These are phyloP conservation scores for Polychaeton citri DNA, from an alignment of 2,329 filamentous ascomycete genomes.

Conservation along the genomic window DNA sequence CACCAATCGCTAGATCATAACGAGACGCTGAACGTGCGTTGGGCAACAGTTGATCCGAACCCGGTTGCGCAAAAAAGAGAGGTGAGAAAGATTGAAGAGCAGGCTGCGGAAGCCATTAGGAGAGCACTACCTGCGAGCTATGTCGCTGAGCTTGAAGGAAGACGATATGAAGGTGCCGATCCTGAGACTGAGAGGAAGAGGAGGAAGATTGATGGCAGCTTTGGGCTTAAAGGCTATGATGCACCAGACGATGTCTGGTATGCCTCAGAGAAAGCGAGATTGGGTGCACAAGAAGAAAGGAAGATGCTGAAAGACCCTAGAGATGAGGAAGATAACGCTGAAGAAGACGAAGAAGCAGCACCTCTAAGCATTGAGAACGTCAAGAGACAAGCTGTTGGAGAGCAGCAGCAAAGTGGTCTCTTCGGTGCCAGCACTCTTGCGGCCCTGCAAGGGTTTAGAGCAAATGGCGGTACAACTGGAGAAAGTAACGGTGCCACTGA, in stretches of 20 bases:
- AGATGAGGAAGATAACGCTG: conserved; percentile 31
- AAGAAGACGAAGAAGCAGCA: conserved; percentile 20
- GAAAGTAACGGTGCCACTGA: conserved; percentile 34
- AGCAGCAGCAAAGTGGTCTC: conserved; percentile 43
- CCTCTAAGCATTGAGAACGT: conserved; percentile 32
- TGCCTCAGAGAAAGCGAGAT: conserved; percentile 57
- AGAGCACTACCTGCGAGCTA: conserved; percentile 79
- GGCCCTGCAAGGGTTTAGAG: conserved; percentile 48
- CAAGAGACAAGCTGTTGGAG: conserved; percentile 25
- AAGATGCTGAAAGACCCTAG: conserved; percentile 40
- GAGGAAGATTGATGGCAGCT: conserved; percentile 77
- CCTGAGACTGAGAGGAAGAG: conserved; percentile 68
- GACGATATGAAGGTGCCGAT: conserved; percentile 40
- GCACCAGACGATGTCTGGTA: conserved; percentile 92
- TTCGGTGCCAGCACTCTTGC: conserved; percentile 72
- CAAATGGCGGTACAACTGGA: conserved; percentile 15
- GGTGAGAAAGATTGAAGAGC: conserved; percentile 78
- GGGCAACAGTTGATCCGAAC: conserved; percentile 94
- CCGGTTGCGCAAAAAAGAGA: conserved; percentile 89
- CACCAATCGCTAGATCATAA: conserved; percentile 84
- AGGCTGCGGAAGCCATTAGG: conserved; percentile 86
- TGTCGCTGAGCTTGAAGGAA: conserved; percentile 84
- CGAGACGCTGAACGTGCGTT: conserved; percentile 88
- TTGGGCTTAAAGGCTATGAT: conserved; percentile 82
- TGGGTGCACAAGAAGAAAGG: conserved; percentile 48